Base-by-base conservation (phyloP, 176 grass and related monocot genomes). In the Carex kokanica region DNA sequence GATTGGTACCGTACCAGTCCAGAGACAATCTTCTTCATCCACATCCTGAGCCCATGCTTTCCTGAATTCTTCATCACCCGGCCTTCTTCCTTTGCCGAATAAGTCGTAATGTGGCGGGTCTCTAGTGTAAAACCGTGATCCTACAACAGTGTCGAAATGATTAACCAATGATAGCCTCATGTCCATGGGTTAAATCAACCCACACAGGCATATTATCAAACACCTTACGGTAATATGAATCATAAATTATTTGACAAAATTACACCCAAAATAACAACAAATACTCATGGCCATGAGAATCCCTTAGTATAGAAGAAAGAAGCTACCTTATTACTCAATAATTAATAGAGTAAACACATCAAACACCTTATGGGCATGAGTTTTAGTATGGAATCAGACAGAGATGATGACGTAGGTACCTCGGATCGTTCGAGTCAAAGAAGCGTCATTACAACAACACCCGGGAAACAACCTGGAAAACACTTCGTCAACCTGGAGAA, bases 21-120 rank as follows among this genome's bases (percentile, higher is more conserved):
- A 95, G 21, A 93, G 82, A 79, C 96, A 93, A 40, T 98, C 93
- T 70, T 95, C 96, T 84, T 98, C 93, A 18, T 93, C 87, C 29
- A 95, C 86, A 81, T 93, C 88, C 70, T 95, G 83, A 54, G 84
- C 64, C 93, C 93, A 99, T 23, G 91, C 89, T 90, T 95, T 93
- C 84, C 93, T 90, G 74, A 99, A 99, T 62, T 91, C 91, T 85
- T 92, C 84, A 89, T 95, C 84, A 3, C 93, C 96, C 16, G 91
- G 93, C 64, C 87, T 90, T 93, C 84, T 86, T 9, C 61, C 59
- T 85, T 86, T 89, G 84, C 93, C 88, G 84, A 99, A 99, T 49
- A 99, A 77, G 68, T 95, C 77, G 31, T 95, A 99, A 71, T 78
- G 60, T 38, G 86, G 82, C 1, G 60, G 82, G 32, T 95, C 79